Conservation (phyloP, 2,329 filamentous ascomycete genomes). For the Purpureocillium takamizusanense region DNA sequence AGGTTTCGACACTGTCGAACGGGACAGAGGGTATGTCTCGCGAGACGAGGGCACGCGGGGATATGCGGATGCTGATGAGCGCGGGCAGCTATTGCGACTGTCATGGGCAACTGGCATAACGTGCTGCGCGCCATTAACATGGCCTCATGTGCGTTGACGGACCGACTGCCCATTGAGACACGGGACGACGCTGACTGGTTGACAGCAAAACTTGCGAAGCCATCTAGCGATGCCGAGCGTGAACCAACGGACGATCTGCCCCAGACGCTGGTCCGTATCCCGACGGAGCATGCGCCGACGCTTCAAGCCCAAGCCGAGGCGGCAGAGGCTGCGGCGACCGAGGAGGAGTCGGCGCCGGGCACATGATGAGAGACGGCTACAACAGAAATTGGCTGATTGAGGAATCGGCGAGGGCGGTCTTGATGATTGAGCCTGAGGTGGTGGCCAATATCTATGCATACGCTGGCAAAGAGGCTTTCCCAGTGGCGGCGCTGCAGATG, state of each 20-base stretch:
- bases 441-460: too few species aligned
- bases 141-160: conserved; percentile 57
- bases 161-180: not conserved
- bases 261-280: conserved; percentile 76
- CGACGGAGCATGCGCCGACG: conserved; percentile 65
- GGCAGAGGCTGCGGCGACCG: conserved; percentile 33
- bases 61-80: conserved; percentile 12
- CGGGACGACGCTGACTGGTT: too few species aligned
- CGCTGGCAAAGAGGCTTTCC: too few species aligned
- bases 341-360: conserved; percentile 16
- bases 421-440: too few species aligned
- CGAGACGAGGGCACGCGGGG: not conserved
- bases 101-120: conserved; percentile 81
- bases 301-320: conserved; percentile 52
- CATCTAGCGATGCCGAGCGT: conserved; percentile 33
- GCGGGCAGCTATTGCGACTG: conserved; percentile 64
- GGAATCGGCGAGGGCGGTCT: too few species aligned
- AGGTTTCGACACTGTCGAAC: conserved; percentile 66
- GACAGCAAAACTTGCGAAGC: conserved; percentile 60
- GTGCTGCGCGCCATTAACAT: conserved; percentile 78
- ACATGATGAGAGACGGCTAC: too few species aligned
- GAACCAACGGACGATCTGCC: conserved; percentile 49
- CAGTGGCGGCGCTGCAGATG: too few species aligned
- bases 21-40: conserved; percentile 64
- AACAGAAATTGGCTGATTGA: too few species aligned